These are phyloP conservation scores for Elaeis oleifera DNA, from an alignment of 202 grass and related monocot species.

Conservation along the genomic window DNA sequence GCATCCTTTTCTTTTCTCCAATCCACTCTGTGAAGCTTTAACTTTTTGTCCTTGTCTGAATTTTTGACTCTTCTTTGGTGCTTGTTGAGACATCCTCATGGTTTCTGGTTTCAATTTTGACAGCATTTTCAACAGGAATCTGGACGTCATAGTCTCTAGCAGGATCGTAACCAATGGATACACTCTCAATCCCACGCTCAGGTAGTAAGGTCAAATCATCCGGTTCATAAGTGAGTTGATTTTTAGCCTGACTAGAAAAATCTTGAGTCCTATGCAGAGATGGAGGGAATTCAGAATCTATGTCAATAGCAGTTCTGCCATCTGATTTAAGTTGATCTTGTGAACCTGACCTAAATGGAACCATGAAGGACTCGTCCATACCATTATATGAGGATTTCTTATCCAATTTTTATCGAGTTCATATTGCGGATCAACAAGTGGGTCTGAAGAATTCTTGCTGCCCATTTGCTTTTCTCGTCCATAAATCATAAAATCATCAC, in stretches of 20 bases:
- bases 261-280: conserved; percentile 18
- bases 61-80: conserved; percentile 39
- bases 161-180: conserved; percentile 60
- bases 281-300: conserved; percentile 58
- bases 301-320: conserved; percentile 51
- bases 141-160: conserved; percentile 63
- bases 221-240: conserved; percentile 71
- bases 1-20: conserved; percentile 78
- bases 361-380: conserved; percentile 79
- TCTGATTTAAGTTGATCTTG: conserved; percentile 39
- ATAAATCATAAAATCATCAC: conserved; percentile 64
- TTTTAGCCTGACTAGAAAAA: conserved; percentile 25
- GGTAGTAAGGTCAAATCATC: conserved; percentile 64
- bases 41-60: conserved; percentile 57
- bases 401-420: conserved; percentile 32
- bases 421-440: conserved; percentile 47
- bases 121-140: conserved; percentile 33
- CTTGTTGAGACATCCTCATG: conserved; percentile 28
- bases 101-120: conserved; percentile 38
- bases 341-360: conserved; percentile 61
- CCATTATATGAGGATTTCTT: conserved; percentile 34
- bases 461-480: conserved; percentile 50
- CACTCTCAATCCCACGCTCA: conserved; percentile 51
- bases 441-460: conserved; percentile 45
- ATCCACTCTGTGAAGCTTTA: conserved; percentile 45